Evolutionary conservation across 345 rosid genomes (phyloP).

Genomic region (Heritiera fomes): DNA sequence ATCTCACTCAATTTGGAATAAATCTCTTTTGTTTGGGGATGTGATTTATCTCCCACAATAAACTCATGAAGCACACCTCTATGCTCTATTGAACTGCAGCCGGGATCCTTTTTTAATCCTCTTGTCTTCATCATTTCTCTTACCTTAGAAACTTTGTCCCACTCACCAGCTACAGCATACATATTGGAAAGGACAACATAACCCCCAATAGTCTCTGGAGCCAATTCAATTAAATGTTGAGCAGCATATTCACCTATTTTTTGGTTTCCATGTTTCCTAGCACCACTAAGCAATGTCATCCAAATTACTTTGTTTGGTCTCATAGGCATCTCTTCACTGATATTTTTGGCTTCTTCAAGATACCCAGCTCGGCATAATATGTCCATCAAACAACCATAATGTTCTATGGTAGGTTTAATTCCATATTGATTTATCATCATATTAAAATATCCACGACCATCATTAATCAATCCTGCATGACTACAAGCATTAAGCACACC

Average conservation of each 20-base stretch:
- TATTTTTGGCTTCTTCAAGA: slow-evolving; percentile 57
- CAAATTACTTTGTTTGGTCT: slow-evolving; percentile 58
- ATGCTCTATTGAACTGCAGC: slow-evolving; percentile 51
- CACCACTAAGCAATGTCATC: slow-evolving; percentile 63
- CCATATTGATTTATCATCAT: slow-evolving; percentile 52
- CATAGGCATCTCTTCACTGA: slow-evolving; percentile 52
- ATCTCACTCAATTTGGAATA: slow-evolving; percentile 47
- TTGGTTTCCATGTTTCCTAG: slow-evolving; percentile 49
- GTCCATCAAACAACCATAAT: slow-evolving; percentile 70
- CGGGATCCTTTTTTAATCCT: slow-evolving; percentile 48
- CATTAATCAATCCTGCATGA: slow-evolving; percentile 63
- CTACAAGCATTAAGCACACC: slow-evolving; percentile 75
- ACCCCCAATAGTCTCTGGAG: slow-evolving; percentile 55
- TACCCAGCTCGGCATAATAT: slow-evolving; percentile 55
- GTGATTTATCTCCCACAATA: slow-evolving; percentile 47
- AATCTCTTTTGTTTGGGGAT: slow-evolving; percentile 37
- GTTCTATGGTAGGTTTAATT: slow-evolving; percentile 55
- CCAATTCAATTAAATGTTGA: slow-evolving; percentile 37
- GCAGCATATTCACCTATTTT: slow-evolving; percentile 62
- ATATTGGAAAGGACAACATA: slow-evolving; percentile 64
- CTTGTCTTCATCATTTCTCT: slow-evolving; percentile 54
- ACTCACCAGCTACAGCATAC: slow-evolving; percentile 61
- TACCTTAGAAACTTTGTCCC: slow-evolving; percentile 52
- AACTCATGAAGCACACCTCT: slow-evolving; percentile 45
- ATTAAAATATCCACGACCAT: slow-evolving; percentile 52